Evolutionary conservation across 2,329 filamentous ascomycete genomes (phyloP), one percentile per base, ranked within the genome.

Genomic region (Scleromitrula shiraiana): DNA sequence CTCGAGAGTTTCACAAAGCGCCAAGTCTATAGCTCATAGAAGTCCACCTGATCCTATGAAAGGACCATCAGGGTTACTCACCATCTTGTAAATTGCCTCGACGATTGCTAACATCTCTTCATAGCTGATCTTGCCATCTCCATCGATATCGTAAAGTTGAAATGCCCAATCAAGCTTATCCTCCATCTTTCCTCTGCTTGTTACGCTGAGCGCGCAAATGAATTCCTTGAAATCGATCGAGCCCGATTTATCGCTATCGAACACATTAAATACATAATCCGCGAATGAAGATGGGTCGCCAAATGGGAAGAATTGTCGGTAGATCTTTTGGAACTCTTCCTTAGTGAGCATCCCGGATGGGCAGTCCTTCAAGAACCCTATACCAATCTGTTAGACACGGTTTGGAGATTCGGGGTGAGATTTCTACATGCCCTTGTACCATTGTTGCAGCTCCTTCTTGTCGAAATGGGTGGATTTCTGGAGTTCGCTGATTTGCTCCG

Each of bases 221-320:
- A 98, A 98, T 70, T 98, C 93, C 68, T 97, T 97, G 71, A 98
- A 98, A 71, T 98, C 93, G 65, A 98, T 98, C 59, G 87, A 91
- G 57, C 93, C 93, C 37, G 88, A 95, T 64, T 95, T 94, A 70
- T 98, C 93, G 65, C 88, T 86, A 68, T 98, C 93, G 68, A 98
- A 98, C 32, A 98, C 93, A 61, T 96, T 95, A 74, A 98, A 98
- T 53, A 98, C 93, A 67, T 97, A 97, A 71, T 97, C 91, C 66
- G 93, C 93, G 66, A 98, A 98, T 2, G 88, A 93, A 22, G 88
- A 95, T 3, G 93, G 93, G 67, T 98, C 93, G 58, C 93, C 93
- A 63, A 97, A 97, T 12, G 93, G 93, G 69, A 98, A 98, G 78
- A 98, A 98, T 69, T 97, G 93, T 62, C 93, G 88, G 71, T 98